These are phyloP conservation scores for Halenospora varia DNA, from an alignment of 495 filamentous ascomycete species.

Conservation along the genomic window DNA sequence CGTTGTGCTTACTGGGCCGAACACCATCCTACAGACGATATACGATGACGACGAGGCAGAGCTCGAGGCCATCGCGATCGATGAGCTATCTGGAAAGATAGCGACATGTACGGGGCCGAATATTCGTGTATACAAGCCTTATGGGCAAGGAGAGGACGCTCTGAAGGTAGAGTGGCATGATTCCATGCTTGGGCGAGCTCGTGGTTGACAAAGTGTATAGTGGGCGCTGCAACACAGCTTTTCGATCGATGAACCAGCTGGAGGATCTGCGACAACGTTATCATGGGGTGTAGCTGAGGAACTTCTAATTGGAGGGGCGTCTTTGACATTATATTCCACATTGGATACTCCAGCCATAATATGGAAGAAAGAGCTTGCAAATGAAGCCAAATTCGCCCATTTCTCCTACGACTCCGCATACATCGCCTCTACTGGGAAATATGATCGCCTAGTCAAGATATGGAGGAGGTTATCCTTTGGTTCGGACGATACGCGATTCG, in stretches of 20 bases:
- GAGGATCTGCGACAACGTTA: slow-evolving; percentile 54
- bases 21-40: slow-evolving; percentile 80
- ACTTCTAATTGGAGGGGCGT: slow-evolving; percentile 69
- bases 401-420: slow-evolving; percentile 84
- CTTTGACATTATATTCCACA: slow-evolving; percentile 65
- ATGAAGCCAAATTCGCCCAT: slow-evolving; percentile 66
- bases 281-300: slow-evolving; percentile 87
- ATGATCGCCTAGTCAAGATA: slow-evolving; percentile 85
- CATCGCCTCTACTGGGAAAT: slow-evolving; percentile 74
- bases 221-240: slow-evolving; percentile 44
- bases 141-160: slow-evolving; percentile 64
- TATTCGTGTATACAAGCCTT: slow-evolving; percentile 75
- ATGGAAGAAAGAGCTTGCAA: slow-evolving; percentile 74
- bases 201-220: slow-evolving; percentile 44
- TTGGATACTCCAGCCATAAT: slow-evolving; percentile 48
- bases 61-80: slow-evolving; percentile 71
- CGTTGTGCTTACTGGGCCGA: slow-evolving; percentile 70
- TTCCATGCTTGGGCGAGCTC: background rate
- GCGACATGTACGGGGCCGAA: slow-evolving; percentile 61
- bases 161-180: slow-evolving; percentile 50
- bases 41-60: slow-evolving; percentile 73
- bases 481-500: slow-evolving; percentile 77
- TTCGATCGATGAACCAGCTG: slow-evolving; percentile 21
- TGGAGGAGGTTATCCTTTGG: slow-evolving; percentile 90
- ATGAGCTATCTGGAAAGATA: slow-evolving; percentile 82